These are phyloP conservation scores for Cinchona pubescens DNA, from an alignment of 257 asterid species.

Conservation along the genomic window DNA sequence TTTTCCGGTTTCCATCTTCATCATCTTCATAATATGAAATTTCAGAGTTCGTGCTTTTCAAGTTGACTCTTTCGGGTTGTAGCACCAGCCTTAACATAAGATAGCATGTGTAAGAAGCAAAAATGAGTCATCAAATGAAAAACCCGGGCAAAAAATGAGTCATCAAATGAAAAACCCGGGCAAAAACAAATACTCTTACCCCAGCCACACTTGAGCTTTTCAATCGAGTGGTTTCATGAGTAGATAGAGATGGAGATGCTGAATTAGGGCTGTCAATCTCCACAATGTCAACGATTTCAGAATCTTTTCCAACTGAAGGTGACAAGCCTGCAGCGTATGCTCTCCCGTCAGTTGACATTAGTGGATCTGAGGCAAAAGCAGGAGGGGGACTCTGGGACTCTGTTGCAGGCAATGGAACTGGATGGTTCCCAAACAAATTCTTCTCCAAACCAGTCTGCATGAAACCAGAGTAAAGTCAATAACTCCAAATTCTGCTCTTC, in stretches of 20 bases:
- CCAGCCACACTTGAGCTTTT: conserved; percentile 63
- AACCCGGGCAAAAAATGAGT: background rate
- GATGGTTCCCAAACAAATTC: conserved; percentile 85
- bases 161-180: background rate
- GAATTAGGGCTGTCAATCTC: conserved; percentile 59
- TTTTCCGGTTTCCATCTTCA: conserved; percentile 75
- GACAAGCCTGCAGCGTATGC: conserved; percentile 32
- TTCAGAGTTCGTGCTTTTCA: conserved; percentile 82
- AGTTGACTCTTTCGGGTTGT: conserved; percentile 77
- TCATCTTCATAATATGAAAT: conserved; percentile 75
- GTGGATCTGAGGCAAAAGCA: conserved; percentile 81
- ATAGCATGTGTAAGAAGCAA: conserved; percentile 16
- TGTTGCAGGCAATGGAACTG: conserved; percentile 53
- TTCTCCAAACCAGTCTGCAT: conserved; percentile 85
- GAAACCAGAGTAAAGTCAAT: conserved; percentile 9
- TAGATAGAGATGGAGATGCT: conserved; percentile 51
- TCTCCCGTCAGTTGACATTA: conserved; percentile 35
- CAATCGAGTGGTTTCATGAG: conserved; percentile 50
- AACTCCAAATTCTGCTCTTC: background rate
- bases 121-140: background rate
- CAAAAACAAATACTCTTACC: conserved; percentile 40
- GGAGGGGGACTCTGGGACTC: conserved; percentile 79
- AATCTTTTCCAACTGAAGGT: conserved; percentile 35
- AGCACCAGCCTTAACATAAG: conserved; percentile 61
- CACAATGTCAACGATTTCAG: conserved; percentile 47